phyloP scores from a whole-genome alignment of 768 basidiomycete genomes.

The Lactifluus hygrophoroides region DNA sequence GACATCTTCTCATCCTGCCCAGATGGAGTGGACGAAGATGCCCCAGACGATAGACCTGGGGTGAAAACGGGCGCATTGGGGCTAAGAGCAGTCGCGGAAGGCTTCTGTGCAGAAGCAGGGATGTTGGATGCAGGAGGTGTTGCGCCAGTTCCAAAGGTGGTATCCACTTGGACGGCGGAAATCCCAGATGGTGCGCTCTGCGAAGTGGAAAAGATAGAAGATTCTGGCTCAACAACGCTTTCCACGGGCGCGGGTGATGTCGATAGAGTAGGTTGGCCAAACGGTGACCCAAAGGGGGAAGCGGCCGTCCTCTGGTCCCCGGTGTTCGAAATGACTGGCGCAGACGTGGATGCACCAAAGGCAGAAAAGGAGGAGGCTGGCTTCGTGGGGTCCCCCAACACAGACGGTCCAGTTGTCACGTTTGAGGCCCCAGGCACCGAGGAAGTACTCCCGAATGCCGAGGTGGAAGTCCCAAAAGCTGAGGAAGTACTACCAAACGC shows the following conservation, averaged over 20 bases:
- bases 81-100: slow-evolving; percentile 2
- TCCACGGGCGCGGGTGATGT: not conserved
- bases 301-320: not conserved
- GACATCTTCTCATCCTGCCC: not conserved
- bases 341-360: slow-evolving; percentile 6
- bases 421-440: not conserved
- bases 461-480: slow-evolving; percentile 17
- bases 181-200: slow-evolving; percentile 1
- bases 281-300: slow-evolving; percentile 2
- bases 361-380: not conserved
- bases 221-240: not conserved
- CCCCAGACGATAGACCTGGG: slow-evolving; percentile 11
- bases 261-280: not conserved
- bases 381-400: not conserved
- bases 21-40: slow-evolving; percentile 19
- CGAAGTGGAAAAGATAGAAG: slow-evolving; percentile 1
- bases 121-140: slow-evolving; percentile 11
- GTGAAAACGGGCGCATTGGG: slow-evolving; percentile 20
- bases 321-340: not conserved
- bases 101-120: slow-evolving; percentile 1
- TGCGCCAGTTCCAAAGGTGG: slow-evolving; percentile 4
- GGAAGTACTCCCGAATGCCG: not conserved
- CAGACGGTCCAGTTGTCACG: not conserved
- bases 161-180: not conserved
- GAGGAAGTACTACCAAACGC: slow-evolving; percentile 19